Evolutionary conservation across 139 green algal genomes (phyloP), one percentile per base, ranked within the genome.

Genomic region (Klebsormidium nitens): DNA sequence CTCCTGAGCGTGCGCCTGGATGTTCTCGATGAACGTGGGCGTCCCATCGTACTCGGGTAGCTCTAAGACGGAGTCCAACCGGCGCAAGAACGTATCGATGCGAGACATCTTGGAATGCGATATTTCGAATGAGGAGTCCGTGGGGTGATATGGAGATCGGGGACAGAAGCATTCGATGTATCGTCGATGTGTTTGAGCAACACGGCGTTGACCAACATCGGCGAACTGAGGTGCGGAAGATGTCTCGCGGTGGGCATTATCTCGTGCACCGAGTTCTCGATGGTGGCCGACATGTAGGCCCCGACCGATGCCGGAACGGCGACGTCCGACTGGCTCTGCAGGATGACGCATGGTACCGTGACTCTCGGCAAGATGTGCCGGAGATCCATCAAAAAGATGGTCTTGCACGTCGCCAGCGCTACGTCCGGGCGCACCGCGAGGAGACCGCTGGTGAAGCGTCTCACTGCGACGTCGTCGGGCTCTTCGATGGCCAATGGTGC

Each of bases 391-490:
- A 75, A 62, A 36, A 77, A 77, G 19, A 77, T 75, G 19, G 70
- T 72, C 36, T 75, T 75, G 0, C 62, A 61, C 0, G 65, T 49
- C 0, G 5, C 36, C 2, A 77, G 42, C 31, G 70, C 70, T 19
- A 77, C 75, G 56, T 77, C 70, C 11, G 70, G 70, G 32, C 70
- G 61, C 31, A 77, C 68, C 40, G 36, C 69, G 63, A 77, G 75
- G 48, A 77, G 36, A 17, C 62, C 75, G 38, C 70, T 47, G 19
- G 17, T 47, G 63, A 77, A 77, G 36, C 75, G 62, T 29, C 35
- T 28, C 47, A 77, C 70, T 23, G 70, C 64, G 32, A 34, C 29
- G 26, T 61, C 34, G 17, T 77, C 70, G 36, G 75, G 48, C 26
- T 77, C 70, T 14, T 29, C 67, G 29, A 77, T 35, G 29, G 36